phyloP scores from a whole-genome alignment of 1,284 basidiomycete genomes.

The Moesziomyces parantarcticus region DNA sequence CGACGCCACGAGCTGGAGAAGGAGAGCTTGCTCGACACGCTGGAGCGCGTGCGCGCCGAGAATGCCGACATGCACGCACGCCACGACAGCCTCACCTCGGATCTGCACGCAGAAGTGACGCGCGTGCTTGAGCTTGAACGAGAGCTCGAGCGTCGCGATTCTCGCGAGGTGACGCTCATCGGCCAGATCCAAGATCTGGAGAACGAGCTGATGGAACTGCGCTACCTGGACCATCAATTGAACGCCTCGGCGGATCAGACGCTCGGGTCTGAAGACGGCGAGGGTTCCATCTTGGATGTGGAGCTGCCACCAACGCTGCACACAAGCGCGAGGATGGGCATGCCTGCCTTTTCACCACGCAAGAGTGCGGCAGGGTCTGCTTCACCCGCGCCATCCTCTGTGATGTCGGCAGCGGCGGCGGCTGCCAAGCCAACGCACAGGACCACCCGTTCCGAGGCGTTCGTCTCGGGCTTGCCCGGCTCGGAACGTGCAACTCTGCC shows the following conservation, averaged over 20 bases:
- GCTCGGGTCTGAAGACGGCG: slow-evolving; percentile 36
- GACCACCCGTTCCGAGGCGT: slow-evolving; percentile 30
- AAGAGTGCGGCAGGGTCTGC: neutral
- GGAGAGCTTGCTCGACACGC: slow-evolving; percentile 54
- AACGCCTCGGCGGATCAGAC: slow-evolving; percentile 39
- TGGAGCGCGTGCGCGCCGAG: slow-evolving; percentile 49
- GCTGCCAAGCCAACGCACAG: slow-evolving; percentile 24
- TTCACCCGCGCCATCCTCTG: slow-evolving; percentile 18
- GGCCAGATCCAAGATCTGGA: slow-evolving; percentile 44
- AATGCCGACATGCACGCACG: slow-evolving; percentile 35
- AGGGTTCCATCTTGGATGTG: slow-evolving; percentile 42
- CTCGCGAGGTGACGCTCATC: slow-evolving; percentile 37
- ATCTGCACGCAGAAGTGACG: slow-evolving; percentile 58
- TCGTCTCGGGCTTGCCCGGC: slow-evolving; percentile 21
- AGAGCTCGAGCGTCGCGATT: slow-evolving; percentile 51
- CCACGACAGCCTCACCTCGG: slow-evolving; percentile 44
- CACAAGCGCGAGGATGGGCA: slow-evolving; percentile 4
- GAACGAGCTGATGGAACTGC: slow-evolving; percentile 36
- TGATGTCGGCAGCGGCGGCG: slow-evolving; percentile 2
- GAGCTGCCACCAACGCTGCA: slow-evolving; percentile 24
- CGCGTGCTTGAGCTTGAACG: slow-evolving; percentile 55
- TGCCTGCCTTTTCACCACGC: slow-evolving; percentile 15
- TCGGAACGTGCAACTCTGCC: slow-evolving; percentile 22
- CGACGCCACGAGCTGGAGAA: slow-evolving; percentile 59
- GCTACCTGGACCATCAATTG: slow-evolving; percentile 37